Base-by-base conservation (phyloP, 192 early-diverging fungal genomes). In the Rhizophagus prolifer region DNA sequence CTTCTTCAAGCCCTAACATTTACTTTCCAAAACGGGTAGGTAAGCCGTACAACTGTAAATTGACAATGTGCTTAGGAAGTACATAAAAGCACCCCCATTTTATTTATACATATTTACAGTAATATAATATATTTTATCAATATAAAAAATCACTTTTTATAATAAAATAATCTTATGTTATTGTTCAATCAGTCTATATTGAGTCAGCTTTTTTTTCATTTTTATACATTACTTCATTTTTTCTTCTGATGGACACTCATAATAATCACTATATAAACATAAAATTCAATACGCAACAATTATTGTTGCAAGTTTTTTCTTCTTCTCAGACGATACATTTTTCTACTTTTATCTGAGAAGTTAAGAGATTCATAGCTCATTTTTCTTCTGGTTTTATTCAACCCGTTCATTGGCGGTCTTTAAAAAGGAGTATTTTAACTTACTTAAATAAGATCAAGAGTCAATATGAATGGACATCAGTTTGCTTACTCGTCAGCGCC, bases 401-500 rank as follows among this genome's bases (percentile, higher is more conserved):
- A n/a, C 31, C 65, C 28, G 36, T 54, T 34, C 47, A 54, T 30
- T 31, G 21, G n/a, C 26, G 46, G 47, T 50, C 38, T 34, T 72
- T 58, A 72, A 58, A 58, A 26, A 34, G 34, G 26, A 66, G 34
- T 66, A 66, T 66, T 34, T 28, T 1, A 44, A 44, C 26, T 12
- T 58, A 50, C n/a, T 50, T 70, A 31, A 34, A 19, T 58, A 75
- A 75, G 61, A 64, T 61, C 59, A 75, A 50, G 26, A 31, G 79
- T 31, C 70, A 47, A 47, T 66, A 90, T 90, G 87, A 88, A 83
- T 78, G 84, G 81, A 64, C 81, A 82, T 62, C 70, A 88, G 67
- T 96, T 95, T 84, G 85, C 92, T 26, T 89, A 86, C 76, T 94
- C 93, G 63, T 86, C 93, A 41, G 92, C 92, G 74, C 94, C 95